phyloP scores from a whole-genome alignment of 1,284 basidiomycete species.

The Ceratorhiza oryzae-sativae region DNA sequence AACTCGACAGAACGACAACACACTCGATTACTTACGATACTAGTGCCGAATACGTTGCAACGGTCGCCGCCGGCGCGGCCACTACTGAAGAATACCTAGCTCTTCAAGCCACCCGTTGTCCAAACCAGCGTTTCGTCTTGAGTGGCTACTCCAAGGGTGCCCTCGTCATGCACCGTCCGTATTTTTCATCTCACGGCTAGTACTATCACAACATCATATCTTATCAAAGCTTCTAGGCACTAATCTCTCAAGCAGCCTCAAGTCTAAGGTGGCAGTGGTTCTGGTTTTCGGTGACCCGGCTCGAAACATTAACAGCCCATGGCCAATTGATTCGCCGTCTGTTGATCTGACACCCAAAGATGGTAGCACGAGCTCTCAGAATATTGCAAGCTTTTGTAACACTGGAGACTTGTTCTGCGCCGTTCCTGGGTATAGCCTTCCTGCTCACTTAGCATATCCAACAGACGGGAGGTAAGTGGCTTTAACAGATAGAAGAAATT shows the following conservation, averaged over 20 bases:
- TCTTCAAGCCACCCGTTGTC: not conserved
- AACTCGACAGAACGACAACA: conserved; percentile 4
- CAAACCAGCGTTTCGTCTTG: conserved; percentile 12
- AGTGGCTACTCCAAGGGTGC: conserved; percentile 35
- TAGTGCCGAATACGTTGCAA: conserved; percentile 18
- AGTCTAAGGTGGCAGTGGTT: not conserved
- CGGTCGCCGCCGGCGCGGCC: conserved; percentile 7
- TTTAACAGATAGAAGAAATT: not conserved
- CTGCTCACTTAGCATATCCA: conserved; percentile 19
- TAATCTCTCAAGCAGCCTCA: not conserved
- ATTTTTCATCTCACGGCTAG: not conserved
- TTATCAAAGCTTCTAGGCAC: not conserved
- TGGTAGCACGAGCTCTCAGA: conserved; percentile 27
- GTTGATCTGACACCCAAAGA: conserved; percentile 31
- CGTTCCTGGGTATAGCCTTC: not conserved
- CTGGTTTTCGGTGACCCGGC: conserved; percentile 31
- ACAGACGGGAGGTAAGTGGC: conserved; percentile 25
- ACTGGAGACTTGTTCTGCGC: conserved; percentile 26
- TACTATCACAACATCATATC: not conserved
- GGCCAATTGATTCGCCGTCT: conserved; percentile 32
- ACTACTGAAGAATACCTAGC: conserved; percentile 9
- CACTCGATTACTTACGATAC: conserved; percentile 10
- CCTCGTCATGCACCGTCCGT: conserved; percentile 19
- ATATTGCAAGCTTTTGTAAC: conserved; percentile 35
- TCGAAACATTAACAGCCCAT: not conserved